phyloP scores from a whole-genome alignment of 257 asterid species.

The Henckelia pumila region DNA sequence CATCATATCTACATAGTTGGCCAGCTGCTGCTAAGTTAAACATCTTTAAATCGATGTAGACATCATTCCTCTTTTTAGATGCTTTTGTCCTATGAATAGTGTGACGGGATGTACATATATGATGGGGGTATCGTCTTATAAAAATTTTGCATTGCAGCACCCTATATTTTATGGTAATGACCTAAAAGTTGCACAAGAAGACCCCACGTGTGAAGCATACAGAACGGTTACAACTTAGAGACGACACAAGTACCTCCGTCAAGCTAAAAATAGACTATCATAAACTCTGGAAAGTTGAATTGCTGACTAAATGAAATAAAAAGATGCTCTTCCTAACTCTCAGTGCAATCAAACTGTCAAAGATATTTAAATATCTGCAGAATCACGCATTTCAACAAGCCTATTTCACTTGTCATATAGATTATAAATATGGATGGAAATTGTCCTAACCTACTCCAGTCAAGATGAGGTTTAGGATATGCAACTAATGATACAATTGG shows the following conservation, averaged over 20 bases:
- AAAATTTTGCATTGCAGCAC: neutral
- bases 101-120: neutral
- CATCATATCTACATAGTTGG: neutral
- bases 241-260: neutral
- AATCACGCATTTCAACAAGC: slow-evolving; percentile 17
- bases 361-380: neutral
- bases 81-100: neutral
- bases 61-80: neutral
- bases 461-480: slow-evolving; percentile 4
- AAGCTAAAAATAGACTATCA: neutral
- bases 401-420: neutral
- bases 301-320: neutral
- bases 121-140: neutral
- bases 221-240: neutral
- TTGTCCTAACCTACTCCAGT: neutral
- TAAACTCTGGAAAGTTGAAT: neutral
- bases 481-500: neutral
- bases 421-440: neutral
- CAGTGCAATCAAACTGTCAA: neutral
- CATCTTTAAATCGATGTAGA: neutral
- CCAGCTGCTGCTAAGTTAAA: neutral
- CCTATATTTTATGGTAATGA: neutral
- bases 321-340: neutral
- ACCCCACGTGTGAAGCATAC: neutral
- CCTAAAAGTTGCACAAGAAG: neutral